These are phyloP conservation scores for Bipolaris cookei DNA, from an alignment of 2,329 filamentous ascomycete genomes.

Conservation along the genomic window DNA sequence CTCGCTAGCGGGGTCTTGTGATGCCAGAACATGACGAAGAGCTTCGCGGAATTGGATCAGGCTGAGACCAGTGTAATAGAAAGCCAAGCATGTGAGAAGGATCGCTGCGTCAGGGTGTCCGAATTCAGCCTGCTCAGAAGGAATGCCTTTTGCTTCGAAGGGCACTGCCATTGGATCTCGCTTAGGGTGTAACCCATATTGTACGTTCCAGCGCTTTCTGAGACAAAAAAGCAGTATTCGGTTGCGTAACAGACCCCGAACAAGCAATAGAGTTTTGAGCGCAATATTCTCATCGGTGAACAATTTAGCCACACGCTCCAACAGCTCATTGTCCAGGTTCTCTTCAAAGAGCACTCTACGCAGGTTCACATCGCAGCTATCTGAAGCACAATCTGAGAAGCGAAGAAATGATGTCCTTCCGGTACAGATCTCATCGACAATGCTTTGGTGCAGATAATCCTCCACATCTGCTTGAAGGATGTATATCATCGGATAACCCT, in stretches of 20 bases:
- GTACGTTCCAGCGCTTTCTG: slow-evolving; percentile 68
- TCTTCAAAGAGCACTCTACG: slow-evolving; percentile 58
- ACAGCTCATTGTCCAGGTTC: slow-evolving; percentile 52
- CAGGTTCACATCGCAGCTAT: slow-evolving; percentile 40
- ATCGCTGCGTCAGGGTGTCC: slow-evolving; percentile 73
- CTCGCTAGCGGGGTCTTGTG: slow-evolving; percentile 60
- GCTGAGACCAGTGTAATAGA: slow-evolving; percentile 68
- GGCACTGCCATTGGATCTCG: slow-evolving; percentile 65
- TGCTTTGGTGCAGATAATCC: slow-evolving; percentile 52
- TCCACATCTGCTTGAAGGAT: slow-evolving; percentile 66
- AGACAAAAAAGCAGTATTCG: slow-evolving; percentile 63
- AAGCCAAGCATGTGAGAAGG: slow-evolving; percentile 68
- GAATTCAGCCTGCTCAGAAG: slow-evolving; percentile 68
- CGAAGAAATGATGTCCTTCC: slow-evolving; percentile 41
- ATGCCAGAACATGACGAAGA: slow-evolving; percentile 57
- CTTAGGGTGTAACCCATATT: slow-evolving; percentile 64
- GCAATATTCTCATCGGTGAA: slow-evolving; percentile 43
- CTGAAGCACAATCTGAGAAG: slow-evolving; percentile 39
- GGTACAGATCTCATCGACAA: slow-evolving; percentile 15
- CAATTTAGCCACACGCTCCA: slow-evolving; percentile 8
- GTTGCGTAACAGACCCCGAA: slow-evolving; percentile 63
- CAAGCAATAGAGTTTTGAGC: slow-evolving; percentile 51
- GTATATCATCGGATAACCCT: slow-evolving; percentile 54
- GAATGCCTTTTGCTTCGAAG: slow-evolving; percentile 69
- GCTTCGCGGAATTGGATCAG: slow-evolving; percentile 57